A percentile compares a stretch with the other conserved stretches of the same genome.
phyloP scores from a whole-genome alignment of 2,329 filamentous ascomycete species.

The Fusarium bactridioides region DNA sequence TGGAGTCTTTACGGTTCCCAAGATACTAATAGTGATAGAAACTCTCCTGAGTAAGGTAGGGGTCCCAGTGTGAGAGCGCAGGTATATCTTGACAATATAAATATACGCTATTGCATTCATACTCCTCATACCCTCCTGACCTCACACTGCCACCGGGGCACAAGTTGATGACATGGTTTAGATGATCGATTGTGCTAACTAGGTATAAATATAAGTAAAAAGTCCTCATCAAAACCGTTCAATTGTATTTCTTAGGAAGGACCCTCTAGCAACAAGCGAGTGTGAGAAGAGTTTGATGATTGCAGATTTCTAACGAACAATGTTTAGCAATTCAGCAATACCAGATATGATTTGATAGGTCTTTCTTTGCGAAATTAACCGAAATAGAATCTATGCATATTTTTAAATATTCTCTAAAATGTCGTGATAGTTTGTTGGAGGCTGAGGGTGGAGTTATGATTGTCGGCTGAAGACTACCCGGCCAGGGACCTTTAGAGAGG shows the following conservation, averaged over 20 bases:
- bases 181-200: too few relatives aligned
- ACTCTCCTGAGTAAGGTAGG: too few relatives aligned
- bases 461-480: not conserved
- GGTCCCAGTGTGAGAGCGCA: too few relatives aligned
- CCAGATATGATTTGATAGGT: not conserved
- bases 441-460: not conserved
- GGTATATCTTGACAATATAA: not conserved
- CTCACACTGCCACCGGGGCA: too few relatives aligned
- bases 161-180: not conserved
- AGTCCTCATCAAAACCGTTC: too few relatives aligned
- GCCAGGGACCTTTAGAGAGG: not conserved
- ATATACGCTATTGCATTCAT: not conserved
- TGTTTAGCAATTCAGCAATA: not conserved
- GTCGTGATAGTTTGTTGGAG: not conserved
- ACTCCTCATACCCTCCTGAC: not conserved
- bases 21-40: accelerated
- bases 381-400: not conserved
- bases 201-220: too few relatives aligned
- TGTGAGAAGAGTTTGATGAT: not conserved
- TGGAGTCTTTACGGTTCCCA: too few relatives aligned
- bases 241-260: not conserved
- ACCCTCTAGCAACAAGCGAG: not conserved
- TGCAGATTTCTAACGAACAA: not conserved
- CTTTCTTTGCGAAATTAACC: too few relatives aligned
- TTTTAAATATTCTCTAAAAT: too few relatives aligned